phyloP scores from a whole-genome alignment of 805 yeast genomes.

The Kodamaea nitidulidarum region DNA sequence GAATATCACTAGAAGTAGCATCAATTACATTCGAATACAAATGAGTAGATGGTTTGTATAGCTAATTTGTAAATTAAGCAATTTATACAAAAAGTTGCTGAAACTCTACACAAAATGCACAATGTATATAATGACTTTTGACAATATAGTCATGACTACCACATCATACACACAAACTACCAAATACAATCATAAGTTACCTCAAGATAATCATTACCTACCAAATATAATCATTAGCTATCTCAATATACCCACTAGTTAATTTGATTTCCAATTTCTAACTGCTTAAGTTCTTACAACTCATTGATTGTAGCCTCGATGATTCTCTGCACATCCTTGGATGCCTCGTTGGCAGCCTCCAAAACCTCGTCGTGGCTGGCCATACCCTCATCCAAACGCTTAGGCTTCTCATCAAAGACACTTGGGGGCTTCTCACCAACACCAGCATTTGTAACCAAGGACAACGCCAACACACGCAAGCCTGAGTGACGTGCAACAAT shows the following conservation, averaged over 20 bases:
- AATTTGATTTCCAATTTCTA: background rate
- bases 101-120: too few relatives aligned
- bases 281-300: constrained; percentile 20
- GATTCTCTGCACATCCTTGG: constrained; percentile 70
- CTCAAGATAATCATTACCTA: too few relatives aligned
- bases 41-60: too few relatives aligned
- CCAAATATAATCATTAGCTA: too few relatives aligned
- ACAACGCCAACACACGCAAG: constrained; percentile 74
- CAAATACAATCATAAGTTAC: too few relatives aligned
- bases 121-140: too few relatives aligned
- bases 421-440: constrained; percentile 66
- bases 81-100: too few relatives aligned
- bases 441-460: constrained; percentile 81
- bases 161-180: too few relatives aligned
- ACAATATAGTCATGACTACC: too few relatives aligned
- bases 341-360: constrained; percentile 75
- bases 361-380: constrained; percentile 93
- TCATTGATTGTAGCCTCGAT: constrained; percentile 58
- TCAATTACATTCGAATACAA: too few relatives aligned
- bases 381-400: constrained; percentile 61
- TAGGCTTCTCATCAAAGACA: constrained; percentile 53
- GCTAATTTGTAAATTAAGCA: too few relatives aligned
- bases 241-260: too few relatives aligned
- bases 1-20: background rate
- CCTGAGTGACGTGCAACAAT: constrained; percentile 89